Base-by-base conservation (phyloP, 176 grass and related monocot species). In the Paspalum vaginatum region DNA sequence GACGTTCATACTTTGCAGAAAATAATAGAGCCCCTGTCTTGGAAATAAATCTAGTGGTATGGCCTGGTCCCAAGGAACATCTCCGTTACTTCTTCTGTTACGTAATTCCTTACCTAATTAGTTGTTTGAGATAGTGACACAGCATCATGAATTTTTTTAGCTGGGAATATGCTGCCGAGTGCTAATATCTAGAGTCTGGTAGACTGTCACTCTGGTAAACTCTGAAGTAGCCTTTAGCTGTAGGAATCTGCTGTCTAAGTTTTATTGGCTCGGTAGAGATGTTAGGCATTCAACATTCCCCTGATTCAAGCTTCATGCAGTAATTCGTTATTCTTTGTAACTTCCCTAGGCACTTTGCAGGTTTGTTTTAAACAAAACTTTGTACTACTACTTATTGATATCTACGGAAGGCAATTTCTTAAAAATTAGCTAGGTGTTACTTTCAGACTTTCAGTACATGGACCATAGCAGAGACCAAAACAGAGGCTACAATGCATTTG, bases 391-490 rank as follows among this genome's bases (percentile, higher is more conserved):
- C 32, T 32, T 32, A 58, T 46, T 47, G 65, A 15, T 40, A 80
- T 40, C 45, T 11, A 20, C 8, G 48, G 24, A 21, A 84, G 4
- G 13, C 42, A 16, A 39, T 59, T 12, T 75, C 24, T 68, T 37
- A 67, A 68, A 17, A 47, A 22, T 6, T 22, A 37, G 17, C 15
- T 16, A 13, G 22, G 41, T 71, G 40, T 75, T 61, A 22, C 24
- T 66, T 76, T 56, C 22, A 67, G 49, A 22, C 24, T 66, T 76
- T 56, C 22, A 67, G 49, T 75, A 48, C 14, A 49, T 78, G 27
- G 26, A 17, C 10, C 45, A 65, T 51, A 21, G 32, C 71, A 56
- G 25, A 12, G 51, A 21, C 49, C 17, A 55, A 74, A 41, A 32
- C 3, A 32, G 24, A 60, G 57, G 58, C 27, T 22, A 26, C 58